These are phyloP conservation scores for Wickerhamomyces subpelliculosus DNA, from an alignment of 805 yeast species.

Conservation along the genomic window DNA sequence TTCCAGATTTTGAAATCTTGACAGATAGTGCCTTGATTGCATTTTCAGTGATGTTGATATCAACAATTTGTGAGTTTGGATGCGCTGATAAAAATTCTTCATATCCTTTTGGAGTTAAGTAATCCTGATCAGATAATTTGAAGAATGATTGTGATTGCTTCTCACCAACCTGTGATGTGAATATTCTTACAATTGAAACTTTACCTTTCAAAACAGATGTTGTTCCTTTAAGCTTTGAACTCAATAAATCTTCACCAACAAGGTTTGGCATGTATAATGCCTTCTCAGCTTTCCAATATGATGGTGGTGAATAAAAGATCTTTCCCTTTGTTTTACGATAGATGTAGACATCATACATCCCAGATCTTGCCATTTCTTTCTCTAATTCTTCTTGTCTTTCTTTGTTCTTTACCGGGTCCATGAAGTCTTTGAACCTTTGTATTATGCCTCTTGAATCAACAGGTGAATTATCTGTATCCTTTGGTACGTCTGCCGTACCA, in stretches of 20 bases:
- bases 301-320: conserved; percentile 74
- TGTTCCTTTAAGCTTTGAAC: conserved; percentile 20
- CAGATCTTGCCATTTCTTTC: conserved; percentile 57
- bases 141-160: conserved; percentile 57
- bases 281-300: conserved; percentile 65
- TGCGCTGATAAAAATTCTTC: conserved; percentile 30
- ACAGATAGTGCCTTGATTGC: conserved; percentile 61
- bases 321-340: conserved; percentile 77
- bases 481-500: conserved; percentile 36
- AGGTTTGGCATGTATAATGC: conserved; percentile 82
- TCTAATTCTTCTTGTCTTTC: conserved; percentile 47
- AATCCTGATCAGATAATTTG: conserved; percentile 34
- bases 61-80: conserved; percentile 65
- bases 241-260: conserved; percentile 43
- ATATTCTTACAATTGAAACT: conserved; percentile 58
- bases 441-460: conserved; percentile 26
- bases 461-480: conserved; percentile 31
- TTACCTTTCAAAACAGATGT: conserved; percentile 39
- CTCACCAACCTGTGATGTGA: conserved; percentile 66
- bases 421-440: conserved; percentile 38
- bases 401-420: conserved; percentile 41
- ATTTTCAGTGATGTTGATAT: conserved; percentile 70
- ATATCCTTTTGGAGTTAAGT: conserved; percentile 34
- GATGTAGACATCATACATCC: conserved; percentile 57
- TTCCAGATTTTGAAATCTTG: conserved; percentile 38